Evolutionary conservation across 352 stramenopile species (phyloP), one percentile per base, ranked within the genome.

Genomic region (Phytophthora ramorum): DNA sequence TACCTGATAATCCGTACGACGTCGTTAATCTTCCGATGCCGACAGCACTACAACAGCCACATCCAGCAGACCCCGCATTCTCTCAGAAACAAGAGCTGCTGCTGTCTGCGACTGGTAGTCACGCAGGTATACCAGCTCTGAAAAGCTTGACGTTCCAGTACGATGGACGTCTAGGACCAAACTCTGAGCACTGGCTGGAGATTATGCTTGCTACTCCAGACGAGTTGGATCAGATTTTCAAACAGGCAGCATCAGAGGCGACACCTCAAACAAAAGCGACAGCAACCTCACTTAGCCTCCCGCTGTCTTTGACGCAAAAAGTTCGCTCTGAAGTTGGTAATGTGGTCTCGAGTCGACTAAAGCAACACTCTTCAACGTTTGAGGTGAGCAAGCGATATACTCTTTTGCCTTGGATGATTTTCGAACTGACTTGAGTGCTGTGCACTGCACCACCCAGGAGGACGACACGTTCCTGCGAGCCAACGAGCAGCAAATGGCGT

Each of bases 181-280:
- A 70, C 19, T 81, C 79, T 0, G 51, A 75, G 2, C 79, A 81
- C 20, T 92, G 83, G 83, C 58, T 92, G 17, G 79, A 83, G 56
- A 63, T 92, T 8, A 70, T 77, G 22, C 58, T 89, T 5, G 78
- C 83, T 0, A 66, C 78, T 17, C 63, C 66, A 10, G 69, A 75
- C 0, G 83, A 92, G 32, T 53, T 92, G 38, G 58, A 65, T 16
- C 58, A 71, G 5, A 63, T 91, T 38, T 66, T 88, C 30, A 69
- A 76, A 13, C 71, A 82, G 58, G 50, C 57, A 30, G 41, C 66
- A 26, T 45, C 61, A 10, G 37, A 59, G 28, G 24, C 17, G 17
- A 19, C 17, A 51, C 8, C 56, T n/a, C 46, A 34, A 61, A 57
- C 32, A 32, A 38, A 38, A 24, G 48, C 47, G 49, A 30, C 37